Base-by-base conservation (phyloP, 805 yeast genomes). In the Candida boidinii region DNA sequence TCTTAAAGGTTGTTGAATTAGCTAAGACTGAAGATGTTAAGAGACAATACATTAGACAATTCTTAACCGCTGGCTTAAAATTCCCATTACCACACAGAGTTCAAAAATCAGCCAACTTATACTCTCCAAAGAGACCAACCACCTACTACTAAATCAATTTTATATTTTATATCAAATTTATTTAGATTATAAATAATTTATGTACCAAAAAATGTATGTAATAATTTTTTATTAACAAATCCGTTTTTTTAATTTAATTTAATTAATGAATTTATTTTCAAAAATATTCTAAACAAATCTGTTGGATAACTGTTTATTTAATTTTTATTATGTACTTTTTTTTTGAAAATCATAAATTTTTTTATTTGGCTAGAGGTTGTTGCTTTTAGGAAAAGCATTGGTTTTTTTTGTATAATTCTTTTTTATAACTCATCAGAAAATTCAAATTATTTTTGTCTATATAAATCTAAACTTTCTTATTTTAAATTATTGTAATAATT, bases 21-120 rank as follows among this genome's bases (percentile, higher is more conserved):
- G 95, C 80, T 70, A 88, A 86, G 82, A 78, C 92, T 56, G 94
- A 84, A 47, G 98, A 92, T 60, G 95, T 92, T 68, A 92, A 86
- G 88, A 86, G 99, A 75, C 96, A 85, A 72, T 90, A 92, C 92
- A 79, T 87, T 69, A 88, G 78, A 76, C 98, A 92, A 79, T 87
- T 82, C 78, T 76, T 88, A 64, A 59, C 88, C 64, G 82, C 84
- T 75, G 94, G 79, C 73, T 82, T 92, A 73, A 85, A 86, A 73
- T 92, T 92, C 96, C 99, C 99, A 76, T 82, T 92, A 66, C 97
- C 99, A 60, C 99, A 92, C 95, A 90, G 97, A 76, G 77, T 88
- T 66, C 82, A 75, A 70, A 88, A 87, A 76, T 69, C 94, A 62
- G 73, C 77, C 75, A 74, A 79, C 69, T 68, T 86, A 66, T 92